phyloP scores from a whole-genome alignment of 2,329 filamentous ascomycete genomes.

The Gremmenia infestans region DNA sequence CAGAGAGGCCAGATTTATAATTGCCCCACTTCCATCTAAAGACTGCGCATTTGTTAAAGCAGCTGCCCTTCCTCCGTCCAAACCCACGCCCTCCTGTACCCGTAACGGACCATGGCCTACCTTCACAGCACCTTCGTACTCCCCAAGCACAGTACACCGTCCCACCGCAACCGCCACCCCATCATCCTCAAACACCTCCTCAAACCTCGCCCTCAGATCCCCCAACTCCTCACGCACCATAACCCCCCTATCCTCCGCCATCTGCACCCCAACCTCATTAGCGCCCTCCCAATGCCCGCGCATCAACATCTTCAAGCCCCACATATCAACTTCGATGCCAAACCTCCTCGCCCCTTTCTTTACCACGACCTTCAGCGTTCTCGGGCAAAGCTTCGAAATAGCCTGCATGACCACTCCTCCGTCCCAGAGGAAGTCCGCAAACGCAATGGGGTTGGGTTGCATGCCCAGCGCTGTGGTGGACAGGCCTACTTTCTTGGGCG shows the following conservation, averaged over 20 bases:
- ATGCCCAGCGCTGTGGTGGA: conserved; percentile 12
- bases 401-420: conserved; percentile 17
- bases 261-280: conserved; percentile 7
- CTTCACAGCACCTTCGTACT: neutral
- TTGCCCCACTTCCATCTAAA: too few relatives aligned
- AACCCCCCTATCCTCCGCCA: neutral
- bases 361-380: conserved; percentile 21
- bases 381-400: conserved; percentile 18
- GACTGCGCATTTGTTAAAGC: too few relatives aligned
- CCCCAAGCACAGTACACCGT: conserved; percentile 5
- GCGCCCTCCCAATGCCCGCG: neutral
- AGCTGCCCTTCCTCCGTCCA: too few relatives aligned
- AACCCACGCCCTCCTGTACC: too few relatives aligned
- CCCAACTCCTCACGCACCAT: conserved; percentile 11
- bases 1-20: too few relatives aligned
- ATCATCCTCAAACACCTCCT: conserved; percentile 19
- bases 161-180: conserved; percentile 13
- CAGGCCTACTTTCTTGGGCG: conserved; percentile 12
- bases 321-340: neutral
- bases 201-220: conserved; percentile 20
- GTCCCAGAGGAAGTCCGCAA: conserved; percentile 23
- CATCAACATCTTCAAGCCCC: neutral
- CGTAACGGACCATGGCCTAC: too few relatives aligned
- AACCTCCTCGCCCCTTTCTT: conserved; percentile 13
- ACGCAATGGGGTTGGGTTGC: conserved; percentile 15